These are phyloP conservation scores for Cladosporium sp. DNA, from an alignment of 2,329 filamentous ascomycete genomes.

Conservation along the genomic window DNA sequence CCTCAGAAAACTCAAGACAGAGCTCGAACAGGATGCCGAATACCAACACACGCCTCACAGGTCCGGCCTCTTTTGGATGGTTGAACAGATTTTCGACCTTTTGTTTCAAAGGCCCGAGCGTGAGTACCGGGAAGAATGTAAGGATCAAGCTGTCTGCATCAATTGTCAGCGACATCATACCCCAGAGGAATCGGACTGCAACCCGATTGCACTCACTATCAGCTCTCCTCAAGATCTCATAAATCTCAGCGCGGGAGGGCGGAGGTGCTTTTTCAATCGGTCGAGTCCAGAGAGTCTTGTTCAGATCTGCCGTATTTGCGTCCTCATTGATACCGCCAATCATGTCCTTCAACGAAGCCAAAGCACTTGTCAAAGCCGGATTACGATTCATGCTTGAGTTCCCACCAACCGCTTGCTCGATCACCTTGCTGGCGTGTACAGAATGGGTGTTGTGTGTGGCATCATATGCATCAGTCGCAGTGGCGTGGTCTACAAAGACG, in stretches of 20 bases:
- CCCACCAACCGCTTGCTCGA: constrained; percentile 14
- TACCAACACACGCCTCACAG: constrained; percentile 11
- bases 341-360: constrained; percentile 15
- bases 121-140: constrained; percentile 13
- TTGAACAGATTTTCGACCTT: constrained; percentile 12
- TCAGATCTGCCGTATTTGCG: constrained; percentile 11
- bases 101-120: constrained; percentile 4
- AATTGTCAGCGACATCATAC: neutral
- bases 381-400: constrained; percentile 12
- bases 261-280: constrained; percentile 6
- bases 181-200: too few relatives aligned
- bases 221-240: neutral
- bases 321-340: constrained; percentile 13
- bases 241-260: constrained; percentile 3
- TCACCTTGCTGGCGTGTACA: constrained; percentile 10
- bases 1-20: constrained; percentile 13
- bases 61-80: constrained; percentile 1
- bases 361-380: constrained; percentile 10
- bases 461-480: constrained; percentile 8
- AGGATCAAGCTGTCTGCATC: constrained; percentile 13
- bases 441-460: constrained; percentile 12
- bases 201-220: neutral
- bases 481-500: neutral
- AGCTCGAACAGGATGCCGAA: constrained; percentile 15
- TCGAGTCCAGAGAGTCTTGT: constrained; percentile 6